Evolutionary conservation across 2,329 filamentous ascomycete genomes (phyloP).

Genomic region (Colletotrichum endophyticum): DNA sequence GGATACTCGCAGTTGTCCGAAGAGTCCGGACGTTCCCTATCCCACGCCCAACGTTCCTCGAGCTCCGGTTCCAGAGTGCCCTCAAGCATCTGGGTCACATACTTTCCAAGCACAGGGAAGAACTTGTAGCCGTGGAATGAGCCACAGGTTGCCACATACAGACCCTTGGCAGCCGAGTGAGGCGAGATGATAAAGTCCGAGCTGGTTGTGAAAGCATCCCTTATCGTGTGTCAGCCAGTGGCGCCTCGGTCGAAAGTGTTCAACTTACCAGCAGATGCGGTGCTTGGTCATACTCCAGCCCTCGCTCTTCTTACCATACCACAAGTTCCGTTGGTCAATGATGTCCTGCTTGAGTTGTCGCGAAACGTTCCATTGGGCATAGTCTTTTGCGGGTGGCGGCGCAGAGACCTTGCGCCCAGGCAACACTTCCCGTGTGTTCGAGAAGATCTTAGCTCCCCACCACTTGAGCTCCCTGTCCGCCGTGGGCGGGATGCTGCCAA

Average conservation of each 20-base stretch:
- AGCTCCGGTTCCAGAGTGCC: constrained; percentile 47
- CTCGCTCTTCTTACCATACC: constrained; percentile 62
- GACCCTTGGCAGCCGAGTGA: constrained; percentile 51
- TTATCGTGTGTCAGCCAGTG: constrained; percentile 29
- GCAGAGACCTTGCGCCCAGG: constrained; percentile 60
- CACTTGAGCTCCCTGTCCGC: constrained; percentile 57
- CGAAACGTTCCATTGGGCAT: constrained; percentile 67
- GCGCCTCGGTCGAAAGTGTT: not conserved
- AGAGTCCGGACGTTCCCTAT: constrained; percentile 61
- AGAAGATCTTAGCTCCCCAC: constrained; percentile 67
- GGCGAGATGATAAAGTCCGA: constrained; percentile 68
- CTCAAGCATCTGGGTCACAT: constrained; percentile 62
- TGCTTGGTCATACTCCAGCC: constrained; percentile 65
- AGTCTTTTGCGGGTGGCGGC: constrained; percentile 60
- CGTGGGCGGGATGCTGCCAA: constrained; percentile 62
- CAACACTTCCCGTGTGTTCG: constrained; percentile 56
- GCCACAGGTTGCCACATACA: constrained; percentile 68
- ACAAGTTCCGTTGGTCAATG: constrained; percentile 57
- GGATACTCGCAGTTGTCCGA: constrained; percentile 61
- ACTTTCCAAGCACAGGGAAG: constrained; percentile 67
- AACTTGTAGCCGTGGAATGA: constrained; percentile 75
- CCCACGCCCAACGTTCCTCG: constrained; percentile 59
- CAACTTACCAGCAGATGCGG: constrained; percentile 68
- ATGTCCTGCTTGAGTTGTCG: constrained; percentile 62
- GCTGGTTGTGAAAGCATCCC: constrained; percentile 69